Evolutionary conservation across 2,329 filamentous ascomycete species (phyloP), one percentile per base, ranked within the genome.

Genomic region (Fusarium sp.): DNA sequence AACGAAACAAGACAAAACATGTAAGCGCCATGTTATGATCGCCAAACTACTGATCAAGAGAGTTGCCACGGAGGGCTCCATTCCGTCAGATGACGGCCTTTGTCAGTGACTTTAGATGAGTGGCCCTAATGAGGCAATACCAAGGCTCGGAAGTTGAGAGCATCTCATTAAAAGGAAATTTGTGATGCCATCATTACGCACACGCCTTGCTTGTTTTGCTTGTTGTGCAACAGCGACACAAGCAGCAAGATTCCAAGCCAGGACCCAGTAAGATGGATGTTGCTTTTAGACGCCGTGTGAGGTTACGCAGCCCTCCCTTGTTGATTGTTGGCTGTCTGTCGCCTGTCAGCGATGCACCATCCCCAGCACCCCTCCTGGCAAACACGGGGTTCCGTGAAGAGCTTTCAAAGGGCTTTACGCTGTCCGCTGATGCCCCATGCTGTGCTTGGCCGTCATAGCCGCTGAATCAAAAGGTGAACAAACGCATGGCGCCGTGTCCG

Each of bases 101-200:
- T 59, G 31, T 31, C 25, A 59, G 31, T 18, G 33, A 38, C 44
- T 65, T 60, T 27, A 38, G 31, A 9, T 49, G 46, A 15, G 49
- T 56, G 21, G 23, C 41, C 66, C 48, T 21, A 31, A 46, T 52
- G 31, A 25, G 48, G 48, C 25, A 58, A 73, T 42, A 54, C 54
- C 51, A 54, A 62, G 48, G 66, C 19, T 51, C 54, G 33, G 54
- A 69, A 25, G 21, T 39, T 39, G 27, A 65, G 29, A 23, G 41
- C 23, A 41, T 38, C 41, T 33, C 48, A 52, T 42, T 23, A 52
- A 49, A 58, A 35, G 33, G 37, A 48, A 55, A 65, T 51, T 46
- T 23, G 46, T 65, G 52, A 72, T 73, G 63, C 41, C 49, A 72
- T 73, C 59, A 69, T 73, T 61, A 49, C 70, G 62, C 66, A 65